Conservation (phyloP, 805 yeast genomes). For the Myxozyma vanderwaltii region DNA sequence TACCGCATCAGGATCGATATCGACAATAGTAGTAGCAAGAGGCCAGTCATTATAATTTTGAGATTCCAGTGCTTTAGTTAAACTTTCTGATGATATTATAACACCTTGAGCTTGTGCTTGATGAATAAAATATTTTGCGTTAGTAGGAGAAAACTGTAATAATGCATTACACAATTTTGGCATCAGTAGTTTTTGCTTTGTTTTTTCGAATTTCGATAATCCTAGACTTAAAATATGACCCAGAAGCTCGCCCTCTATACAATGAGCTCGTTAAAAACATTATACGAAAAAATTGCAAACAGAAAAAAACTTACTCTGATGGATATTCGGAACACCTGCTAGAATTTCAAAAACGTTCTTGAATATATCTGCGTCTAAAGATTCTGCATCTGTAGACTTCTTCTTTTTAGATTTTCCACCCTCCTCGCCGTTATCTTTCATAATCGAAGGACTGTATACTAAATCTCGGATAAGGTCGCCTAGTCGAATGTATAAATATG, state of each 20-base stretch:
- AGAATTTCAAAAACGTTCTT: constrained; percentile 14
- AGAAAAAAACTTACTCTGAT: constrained; percentile 13
- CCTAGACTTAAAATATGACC: constrained; percentile 20
- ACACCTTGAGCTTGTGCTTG: constrained; percentile 5
- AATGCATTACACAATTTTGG: constrained; percentile 16
- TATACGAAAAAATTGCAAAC: background rate
- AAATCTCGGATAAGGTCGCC: constrained; percentile 39
- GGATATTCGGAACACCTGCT: constrained; percentile 7
- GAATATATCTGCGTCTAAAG: constrained; percentile 3
- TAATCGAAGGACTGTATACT: constrained; percentile 27
- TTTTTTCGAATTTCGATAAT: constrained; percentile 21
- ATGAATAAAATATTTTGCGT: constrained; percentile 11
- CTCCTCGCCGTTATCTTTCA: constrained; percentile 10
- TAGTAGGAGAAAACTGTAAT: constrained; percentile 8
- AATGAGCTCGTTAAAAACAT: background rate
- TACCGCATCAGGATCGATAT: constrained; percentile 24
- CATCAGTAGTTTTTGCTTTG: constrained; percentile 21
- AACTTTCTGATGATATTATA: constrained; percentile 11
- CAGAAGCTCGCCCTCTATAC: constrained; percentile 12
- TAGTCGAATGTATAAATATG: constrained; percentile 39
- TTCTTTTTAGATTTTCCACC: background rate
- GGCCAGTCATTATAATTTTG: constrained; percentile 20
- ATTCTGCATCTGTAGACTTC: background rate
- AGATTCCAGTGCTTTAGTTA: constrained; percentile 2
- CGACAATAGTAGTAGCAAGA: constrained; percentile 17